A percentile compares a stretch with the other conserved stretches of the same genome.
phyloP scores from a whole-genome alignment of 2,329 filamentous ascomycete genomes.

The Fusarium odoratissimum region DNA sequence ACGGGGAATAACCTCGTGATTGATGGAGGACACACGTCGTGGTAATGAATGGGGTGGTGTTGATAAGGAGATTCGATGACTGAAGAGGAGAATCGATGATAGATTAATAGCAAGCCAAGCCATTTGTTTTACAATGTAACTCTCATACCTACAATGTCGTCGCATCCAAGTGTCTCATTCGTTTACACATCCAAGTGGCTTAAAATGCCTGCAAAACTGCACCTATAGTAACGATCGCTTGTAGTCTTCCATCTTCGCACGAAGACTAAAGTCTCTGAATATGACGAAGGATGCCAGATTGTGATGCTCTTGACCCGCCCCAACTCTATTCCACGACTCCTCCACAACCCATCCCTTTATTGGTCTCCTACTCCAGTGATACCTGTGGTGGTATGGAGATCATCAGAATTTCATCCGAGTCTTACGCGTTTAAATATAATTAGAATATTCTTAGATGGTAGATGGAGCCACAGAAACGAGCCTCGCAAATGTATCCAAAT shows the following conservation, averaged over 20 bases:
- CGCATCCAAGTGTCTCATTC: not conserved
- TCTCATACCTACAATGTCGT: fast-evolving
- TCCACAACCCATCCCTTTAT: not conserved
- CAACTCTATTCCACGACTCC: too few relatives aligned
- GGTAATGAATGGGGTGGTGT: slow-evolving; percentile 51
- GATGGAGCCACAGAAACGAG: not conserved
- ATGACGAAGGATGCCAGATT: not conserved
- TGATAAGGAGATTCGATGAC: not conserved
- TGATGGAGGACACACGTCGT: slow-evolving; percentile 75
- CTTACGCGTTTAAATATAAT: too few relatives aligned
- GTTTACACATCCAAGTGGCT: too few relatives aligned
- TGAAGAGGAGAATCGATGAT: not conserved
- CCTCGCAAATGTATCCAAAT: fast-evolving
- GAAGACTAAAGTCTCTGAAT: too few relatives aligned
- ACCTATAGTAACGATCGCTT: too few relatives aligned
- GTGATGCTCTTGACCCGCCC: not conserved
- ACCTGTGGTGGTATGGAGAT: not conserved
- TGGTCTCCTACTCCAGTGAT: not conserved
- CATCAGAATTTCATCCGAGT: too few relatives aligned
- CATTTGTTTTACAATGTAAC: not conserved
- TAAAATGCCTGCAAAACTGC: too few relatives aligned
- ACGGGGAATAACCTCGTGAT: slow-evolving; percentile 78
- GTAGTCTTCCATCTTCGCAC: too few relatives aligned
- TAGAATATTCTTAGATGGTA: not conserved
- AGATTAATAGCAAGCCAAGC: slow-evolving; percentile 5